Base-by-base conservation (phyloP, 2,329 filamentous ascomycete species). In the Talaromyces sp. region DNA sequence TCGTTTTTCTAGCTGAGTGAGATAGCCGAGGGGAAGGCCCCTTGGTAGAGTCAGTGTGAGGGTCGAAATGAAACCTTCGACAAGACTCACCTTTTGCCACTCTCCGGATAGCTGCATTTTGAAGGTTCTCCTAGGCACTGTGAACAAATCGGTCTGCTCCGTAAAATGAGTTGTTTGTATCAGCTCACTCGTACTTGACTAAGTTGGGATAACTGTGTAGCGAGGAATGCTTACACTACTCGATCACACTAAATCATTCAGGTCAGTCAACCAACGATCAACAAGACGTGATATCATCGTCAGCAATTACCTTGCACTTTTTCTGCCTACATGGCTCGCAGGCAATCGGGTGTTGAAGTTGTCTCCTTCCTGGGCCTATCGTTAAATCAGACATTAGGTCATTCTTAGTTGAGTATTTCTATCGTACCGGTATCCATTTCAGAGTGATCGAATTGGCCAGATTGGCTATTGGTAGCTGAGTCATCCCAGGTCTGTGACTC, bases 1-100 rank as follows among this genome's bases (percentile, higher is more conserved):
- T 0, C 79, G 74, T 2, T 74, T 72, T 61, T 81, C 79, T 3
- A 81, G 59, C 19, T 72, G 73, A 3, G 73, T 77, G 5, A 81
- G 74, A 48, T 80, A 81, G 0, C 79, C 79, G 11, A 52, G 24
- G 8, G 47, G 47, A 14, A 50, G 22, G 24, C 47, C 47, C 11
- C 47, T 50, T 22, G 3, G 43, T 45, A 45, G 22, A 50, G 47
- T 50, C 22, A 50, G 22, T 50, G n/a, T 14, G 11, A 9, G 27
- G 22, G 8, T 50, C 22, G 10, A 50, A 3, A 48, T 14, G 22
- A 13, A 13, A 6, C 14, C 7, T 3, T 6, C 13, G 22, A 24
- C 45, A 22, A 14, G 45, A 45, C 41, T 48, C 45, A 48, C 45
- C 45, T 48, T 8, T 48, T 50, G 24, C 22, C 47, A 16, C 47